Percentiles rank a stretch among this genome's conserved stretches.
These are phyloP conservation scores for Vitis riparia DNA, from an alignment of 164 flowering plant genomes.

Conservation along the genomic window DNA sequence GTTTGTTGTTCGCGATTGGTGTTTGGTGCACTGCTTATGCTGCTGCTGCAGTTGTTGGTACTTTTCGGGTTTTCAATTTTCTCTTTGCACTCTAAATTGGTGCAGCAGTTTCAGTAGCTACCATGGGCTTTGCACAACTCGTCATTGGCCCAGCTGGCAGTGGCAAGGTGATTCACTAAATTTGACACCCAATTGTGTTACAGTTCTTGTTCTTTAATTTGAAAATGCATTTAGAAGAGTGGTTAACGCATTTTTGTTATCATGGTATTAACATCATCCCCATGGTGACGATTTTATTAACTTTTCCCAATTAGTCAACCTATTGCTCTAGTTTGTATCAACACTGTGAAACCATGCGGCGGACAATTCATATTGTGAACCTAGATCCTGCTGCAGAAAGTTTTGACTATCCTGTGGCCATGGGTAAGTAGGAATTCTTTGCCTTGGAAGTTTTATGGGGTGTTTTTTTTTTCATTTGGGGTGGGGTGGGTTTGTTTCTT, in stretches of 20 bases:
- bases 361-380: conserved; percentile 79
- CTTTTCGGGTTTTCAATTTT: conserved; percentile 35
- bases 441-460: neutral
- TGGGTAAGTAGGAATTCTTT: conserved; percentile 46
- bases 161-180: conserved; percentile 68
- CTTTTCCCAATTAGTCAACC: conserved; percentile 62
- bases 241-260: no score
- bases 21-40: conserved; percentile 71
- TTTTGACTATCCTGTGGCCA: conserved; percentile 93
- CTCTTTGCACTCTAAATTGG: conserved; percentile 20
- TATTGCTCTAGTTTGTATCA: conserved; percentile 83
- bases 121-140: conserved; percentile 93
- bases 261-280: no score
- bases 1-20: conserved; percentile 45
- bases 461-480: no score
- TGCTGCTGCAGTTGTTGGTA: conserved; percentile 49
- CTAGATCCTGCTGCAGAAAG: conserved; percentile 98
- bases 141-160: conserved; percentile 98
- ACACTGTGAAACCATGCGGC: conserved; percentile 72
- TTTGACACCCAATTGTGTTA: neutral
- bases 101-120: conserved; percentile 2
- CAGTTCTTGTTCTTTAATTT: neutral
- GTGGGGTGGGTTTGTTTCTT: neutral
- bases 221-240: neutral
- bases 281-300: no score